Evolutionary conservation across 1,284 basidiomycete genomes (phyloP).

Genomic region (Caloboletus firmus): DNA sequence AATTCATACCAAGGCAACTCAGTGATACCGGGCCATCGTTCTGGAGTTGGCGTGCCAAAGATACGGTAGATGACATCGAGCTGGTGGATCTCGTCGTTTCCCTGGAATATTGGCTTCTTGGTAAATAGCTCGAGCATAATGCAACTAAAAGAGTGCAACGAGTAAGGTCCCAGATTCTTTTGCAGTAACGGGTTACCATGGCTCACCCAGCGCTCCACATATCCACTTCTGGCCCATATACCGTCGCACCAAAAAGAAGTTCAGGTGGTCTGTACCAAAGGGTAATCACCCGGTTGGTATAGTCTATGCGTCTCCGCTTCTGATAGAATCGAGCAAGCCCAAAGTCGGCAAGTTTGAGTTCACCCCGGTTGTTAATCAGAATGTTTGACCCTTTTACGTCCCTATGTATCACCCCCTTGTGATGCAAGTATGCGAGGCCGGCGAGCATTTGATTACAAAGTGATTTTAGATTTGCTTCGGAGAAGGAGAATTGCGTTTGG

Average conservation of each 20-base stretch:
- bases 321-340: conserved; percentile 97
- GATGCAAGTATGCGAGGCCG: conserved; percentile 92
- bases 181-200: not conserved
- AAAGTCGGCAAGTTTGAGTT: conserved; percentile 96
- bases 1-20: conserved; percentile 97
- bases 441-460: conserved; percentile 92
- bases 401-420: conserved; percentile 93
- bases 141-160: conserved; percentile 57
- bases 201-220: conserved; percentile 98
- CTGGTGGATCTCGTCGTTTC: conserved; percentile 96
- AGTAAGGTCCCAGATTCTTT: not conserved
- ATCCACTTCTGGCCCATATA: conserved; percentile 98
- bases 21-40: conserved; percentile 80
- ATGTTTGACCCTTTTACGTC: conserved; percentile 99
- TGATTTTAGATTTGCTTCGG: conserved; percentile 89
- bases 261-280: conserved; percentile 99
- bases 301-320: conserved; percentile 86
- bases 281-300: conserved; percentile 98
- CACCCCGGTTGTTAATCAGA: conserved; percentile 88
- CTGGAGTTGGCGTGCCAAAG: conserved; percentile 85
- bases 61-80: conserved; percentile 90
- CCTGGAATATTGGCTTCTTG: conserved; percentile 93
- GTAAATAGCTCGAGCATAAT: conserved; percentile 98
- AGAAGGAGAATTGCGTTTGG: conserved; percentile 85
- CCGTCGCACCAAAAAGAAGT: conserved; percentile 91